A percentile compares a stretch with the other conserved stretches of the same genome.
These are phyloP conservation scores for Penicillium brasilianum DNA, from an alignment of 2,329 filamentous ascomycete genomes.

Conservation along the genomic window DNA sequence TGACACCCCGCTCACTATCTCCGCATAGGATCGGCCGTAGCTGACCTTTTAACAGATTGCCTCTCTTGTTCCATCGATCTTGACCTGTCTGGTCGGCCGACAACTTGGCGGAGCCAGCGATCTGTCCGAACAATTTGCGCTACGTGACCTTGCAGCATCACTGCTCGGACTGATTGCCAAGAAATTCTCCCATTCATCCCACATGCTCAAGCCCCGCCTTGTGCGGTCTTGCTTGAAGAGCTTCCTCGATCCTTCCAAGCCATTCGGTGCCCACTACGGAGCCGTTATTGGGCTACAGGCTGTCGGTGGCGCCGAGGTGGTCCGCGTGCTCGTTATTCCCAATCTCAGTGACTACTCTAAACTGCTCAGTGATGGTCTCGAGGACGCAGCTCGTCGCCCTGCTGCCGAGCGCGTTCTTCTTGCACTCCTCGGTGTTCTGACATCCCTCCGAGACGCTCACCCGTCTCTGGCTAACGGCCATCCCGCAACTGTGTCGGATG, in stretches of 20 bases:
- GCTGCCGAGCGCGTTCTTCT: constrained; percentile 66
- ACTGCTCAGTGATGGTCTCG: constrained; percentile 61
- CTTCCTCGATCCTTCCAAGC: constrained; percentile 84
- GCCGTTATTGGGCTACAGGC: constrained; percentile 79
- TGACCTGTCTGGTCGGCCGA: constrained; percentile 88
- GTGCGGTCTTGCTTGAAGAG: constrained; percentile 92
- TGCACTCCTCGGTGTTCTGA: constrained; percentile 62
- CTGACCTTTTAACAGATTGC: constrained; percentile 54
- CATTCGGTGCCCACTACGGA: constrained; percentile 84
- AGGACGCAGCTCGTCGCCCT: constrained; percentile 56
- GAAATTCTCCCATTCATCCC: constrained; percentile 80
- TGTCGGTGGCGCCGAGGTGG: constrained; percentile 71
- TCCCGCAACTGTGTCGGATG: constrained; percentile 42
- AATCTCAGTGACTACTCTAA: constrained; percentile 69
- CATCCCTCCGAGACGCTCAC: constrained; percentile 57
- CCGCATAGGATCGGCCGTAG: neutral
- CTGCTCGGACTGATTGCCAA: constrained; percentile 78
- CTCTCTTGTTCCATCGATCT: constrained; percentile 78
- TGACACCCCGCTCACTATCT: neutral
- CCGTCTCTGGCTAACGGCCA: constrained; percentile 48
- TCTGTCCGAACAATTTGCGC: constrained; percentile 69
- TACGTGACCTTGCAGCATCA: constrained; percentile 83
- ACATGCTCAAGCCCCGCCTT: constrained; percentile 82
- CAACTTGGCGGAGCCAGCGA: constrained; percentile 69
- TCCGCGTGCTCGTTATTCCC: constrained; percentile 68